Conservation (phyloP, 2,329 filamentous ascomycete species). For the Penicillium sp. region DNA sequence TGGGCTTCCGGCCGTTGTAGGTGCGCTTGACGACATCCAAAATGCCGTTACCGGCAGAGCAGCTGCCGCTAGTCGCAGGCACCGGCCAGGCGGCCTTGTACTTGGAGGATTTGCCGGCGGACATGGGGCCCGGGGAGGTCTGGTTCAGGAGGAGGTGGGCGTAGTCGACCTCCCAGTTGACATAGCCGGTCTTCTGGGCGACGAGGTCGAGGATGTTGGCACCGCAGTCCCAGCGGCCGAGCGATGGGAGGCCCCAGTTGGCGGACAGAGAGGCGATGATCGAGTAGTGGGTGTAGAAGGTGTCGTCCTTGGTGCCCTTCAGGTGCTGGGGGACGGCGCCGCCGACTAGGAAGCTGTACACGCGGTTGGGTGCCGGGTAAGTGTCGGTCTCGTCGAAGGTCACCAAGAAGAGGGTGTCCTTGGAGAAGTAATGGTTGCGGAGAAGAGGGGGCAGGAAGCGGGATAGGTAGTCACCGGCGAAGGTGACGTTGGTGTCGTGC, state of each 20-base stretch:
- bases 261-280: conserved; percentile 63
- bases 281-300: conserved; percentile 72
- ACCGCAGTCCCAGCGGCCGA: conserved; percentile 69
- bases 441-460: conserved; percentile 69
- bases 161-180: conserved; percentile 41
- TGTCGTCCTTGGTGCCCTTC: conserved; percentile 64
- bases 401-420: conserved; percentile 70
- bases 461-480: conserved; percentile 66
- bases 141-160: conserved; percentile 51
- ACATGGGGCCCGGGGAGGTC: conserved; percentile 53
- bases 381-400: conserved; percentile 78
- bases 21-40: conserved; percentile 35
- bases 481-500: conserved; percentile 69
- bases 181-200: conserved; percentile 59
- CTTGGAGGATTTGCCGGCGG: conserved; percentile 25
- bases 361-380: conserved; percentile 64
- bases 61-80: conserved; percentile 28
- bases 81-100: conserved; percentile 31
- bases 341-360: conserved; percentile 70
- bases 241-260: conserved; percentile 67
- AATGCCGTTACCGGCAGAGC: conserved; percentile 38
- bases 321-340: conserved; percentile 66
- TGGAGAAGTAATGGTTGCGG: conserved; percentile 66
- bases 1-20: conserved; percentile 28
- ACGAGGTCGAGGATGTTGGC: conserved; percentile 67